phyloP scores from a whole-genome alignment of 176 grass and related monocot genomes.

The Rhynchospora pubera region DNA sequence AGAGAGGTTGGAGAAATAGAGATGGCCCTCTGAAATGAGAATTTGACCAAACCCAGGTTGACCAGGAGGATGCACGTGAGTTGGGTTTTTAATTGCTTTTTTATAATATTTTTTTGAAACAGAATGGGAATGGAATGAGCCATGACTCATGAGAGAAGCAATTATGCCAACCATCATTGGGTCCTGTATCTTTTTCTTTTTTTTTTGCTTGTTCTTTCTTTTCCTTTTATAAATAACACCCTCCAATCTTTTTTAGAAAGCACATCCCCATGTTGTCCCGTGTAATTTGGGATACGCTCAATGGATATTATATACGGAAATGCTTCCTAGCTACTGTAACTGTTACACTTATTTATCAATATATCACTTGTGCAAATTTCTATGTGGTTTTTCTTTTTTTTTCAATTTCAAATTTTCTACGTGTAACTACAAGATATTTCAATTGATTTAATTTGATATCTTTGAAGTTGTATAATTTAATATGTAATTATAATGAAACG shows the following conservation, averaged over 20 bases:
- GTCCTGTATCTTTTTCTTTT: constrained; percentile 35
- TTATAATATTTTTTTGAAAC: not conserved
- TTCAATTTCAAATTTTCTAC: not conserved
- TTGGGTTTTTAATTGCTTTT: constrained; percentile 10
- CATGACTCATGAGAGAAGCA: constrained; percentile 3
- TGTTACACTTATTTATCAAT: not conserved
- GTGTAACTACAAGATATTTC: not conserved
- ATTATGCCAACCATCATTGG: constrained; percentile 66
- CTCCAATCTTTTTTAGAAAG: constrained; percentile 39
- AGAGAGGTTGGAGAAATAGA: constrained; percentile 16
- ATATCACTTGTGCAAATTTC: not conserved
- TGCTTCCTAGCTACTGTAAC: not conserved
- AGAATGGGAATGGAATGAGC: not conserved
- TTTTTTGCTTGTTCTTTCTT: not conserved
- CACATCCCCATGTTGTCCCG: not conserved
- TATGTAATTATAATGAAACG: too few relatives aligned
- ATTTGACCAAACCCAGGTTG: constrained; percentile 59
- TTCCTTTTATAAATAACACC: constrained; percentile 37
- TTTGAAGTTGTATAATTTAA: too few relatives aligned
- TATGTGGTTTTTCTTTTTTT: not conserved
- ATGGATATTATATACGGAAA: not conserved
- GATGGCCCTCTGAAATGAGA: not conserved
- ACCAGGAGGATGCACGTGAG: constrained; percentile 46
- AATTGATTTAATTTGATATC: too few relatives aligned
- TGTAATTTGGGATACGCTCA: not conserved